Conservation (phyloP, 75 land plant genomes). For the Gnetum montanum region DNA sequence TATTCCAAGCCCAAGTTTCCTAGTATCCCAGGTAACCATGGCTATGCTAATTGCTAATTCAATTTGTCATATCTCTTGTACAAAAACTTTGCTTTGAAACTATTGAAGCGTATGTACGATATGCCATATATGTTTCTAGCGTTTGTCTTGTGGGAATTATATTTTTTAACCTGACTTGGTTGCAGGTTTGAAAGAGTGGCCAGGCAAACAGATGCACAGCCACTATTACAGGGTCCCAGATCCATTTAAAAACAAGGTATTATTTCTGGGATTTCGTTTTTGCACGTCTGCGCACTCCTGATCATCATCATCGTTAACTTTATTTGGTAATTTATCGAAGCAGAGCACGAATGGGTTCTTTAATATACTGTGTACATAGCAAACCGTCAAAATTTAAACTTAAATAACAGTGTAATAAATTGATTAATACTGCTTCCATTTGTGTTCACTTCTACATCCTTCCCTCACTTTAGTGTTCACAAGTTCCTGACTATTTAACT, state of each 20-base stretch:
- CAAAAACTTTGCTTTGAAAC: too few species aligned
- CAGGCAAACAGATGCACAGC: slow-evolving; percentile 73
- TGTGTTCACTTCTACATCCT: too few species aligned
- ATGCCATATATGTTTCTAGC: too few species aligned
- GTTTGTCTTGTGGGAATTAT: too few species aligned
- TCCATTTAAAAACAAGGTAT: slow-evolving; percentile 61
- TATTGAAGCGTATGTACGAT: too few species aligned
- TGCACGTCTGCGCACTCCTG: too few species aligned
- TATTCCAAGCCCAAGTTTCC: slow-evolving; percentile 74
- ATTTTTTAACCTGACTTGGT: not conserved
- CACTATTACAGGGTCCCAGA: slow-evolving; percentile 71
- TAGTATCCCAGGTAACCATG: slow-evolving; percentile 68
- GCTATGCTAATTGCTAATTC: too few species aligned
- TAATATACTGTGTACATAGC: not conserved
- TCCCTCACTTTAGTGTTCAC: too few species aligned
- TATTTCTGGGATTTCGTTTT: not conserved
- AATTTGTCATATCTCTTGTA: too few species aligned
- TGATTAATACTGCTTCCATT: not conserved
- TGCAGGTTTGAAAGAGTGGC: slow-evolving; percentile 68
- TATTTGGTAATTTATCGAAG: not conserved
- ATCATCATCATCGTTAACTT: not conserved
- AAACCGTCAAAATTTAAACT: not conserved
- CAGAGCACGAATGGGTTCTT: too few species aligned
- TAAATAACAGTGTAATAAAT: not conserved
- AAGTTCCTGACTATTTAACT: too few species aligned